Percentiles rank a stretch among this genome's conserved stretches.
These are phyloP conservation scores for Barnettozyma vustinii DNA, from an alignment of 805 yeast genomes.

Conservation along the genomic window DNA sequence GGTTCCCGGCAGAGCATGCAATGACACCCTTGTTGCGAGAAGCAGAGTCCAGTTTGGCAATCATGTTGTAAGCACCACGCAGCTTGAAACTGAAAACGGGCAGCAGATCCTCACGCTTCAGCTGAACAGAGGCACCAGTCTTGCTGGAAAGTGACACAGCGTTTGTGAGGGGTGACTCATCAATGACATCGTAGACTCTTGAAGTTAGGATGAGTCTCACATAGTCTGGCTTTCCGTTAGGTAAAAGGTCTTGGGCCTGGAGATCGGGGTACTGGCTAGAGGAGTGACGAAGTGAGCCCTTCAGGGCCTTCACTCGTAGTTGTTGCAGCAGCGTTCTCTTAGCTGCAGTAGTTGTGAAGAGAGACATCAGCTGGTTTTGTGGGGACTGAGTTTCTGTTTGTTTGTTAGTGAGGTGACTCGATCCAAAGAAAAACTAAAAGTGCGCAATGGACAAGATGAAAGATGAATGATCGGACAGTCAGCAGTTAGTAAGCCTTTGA, in stretches of 20 bases:
- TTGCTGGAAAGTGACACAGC: slow-evolving; percentile 73
- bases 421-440: no score
- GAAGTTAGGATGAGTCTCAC: slow-evolving; percentile 86
- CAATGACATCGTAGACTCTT: slow-evolving; percentile 89
- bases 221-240: slow-evolving; percentile 82
- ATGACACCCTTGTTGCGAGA: slow-evolving; percentile 77
- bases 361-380: neutral
- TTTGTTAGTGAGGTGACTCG: neutral
- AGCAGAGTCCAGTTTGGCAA: slow-evolving; percentile 69
- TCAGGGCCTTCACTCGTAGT: neutral
- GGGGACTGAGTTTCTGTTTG: neutral
- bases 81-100: slow-evolving; percentile 96
- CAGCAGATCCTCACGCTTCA: slow-evolving; percentile 88
- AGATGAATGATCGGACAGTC: neutral
- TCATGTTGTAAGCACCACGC: slow-evolving; percentile 97
- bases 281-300: neutral
- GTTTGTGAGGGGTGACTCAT: slow-evolving; percentile 77
- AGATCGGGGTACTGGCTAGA: slow-evolving; percentile 18
- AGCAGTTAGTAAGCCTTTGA: neutral
- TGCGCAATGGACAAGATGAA: neutral
- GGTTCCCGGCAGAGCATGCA: slow-evolving; percentile 98
- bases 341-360: neutral
- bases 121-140: slow-evolving; percentile 65
- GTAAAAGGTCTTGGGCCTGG: slow-evolving; percentile 44
- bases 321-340: neutral